Evolutionary conservation across 257 asterid species (phyloP).

Genomic region (Nemophila menziesii): DNA sequence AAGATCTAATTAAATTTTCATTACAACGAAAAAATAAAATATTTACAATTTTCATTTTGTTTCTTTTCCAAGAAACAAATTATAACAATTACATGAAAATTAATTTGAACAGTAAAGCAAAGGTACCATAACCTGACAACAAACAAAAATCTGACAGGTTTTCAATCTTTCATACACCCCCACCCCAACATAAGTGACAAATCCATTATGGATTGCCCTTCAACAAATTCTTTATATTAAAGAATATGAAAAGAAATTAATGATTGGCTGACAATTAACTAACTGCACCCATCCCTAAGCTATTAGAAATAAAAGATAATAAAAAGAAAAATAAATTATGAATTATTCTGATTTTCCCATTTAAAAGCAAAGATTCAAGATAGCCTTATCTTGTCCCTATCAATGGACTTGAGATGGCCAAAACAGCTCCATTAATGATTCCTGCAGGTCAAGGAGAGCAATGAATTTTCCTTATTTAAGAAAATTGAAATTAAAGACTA

Average conservation of each 20-base stretch:
- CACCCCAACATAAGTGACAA: neutral
- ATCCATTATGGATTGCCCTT: neutral
- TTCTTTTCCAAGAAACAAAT: neutral
- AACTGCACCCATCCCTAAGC: constrained; percentile 6
- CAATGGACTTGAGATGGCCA: constrained; percentile 17
- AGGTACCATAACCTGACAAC: neutral
- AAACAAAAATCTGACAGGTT: neutral
- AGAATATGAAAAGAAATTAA: neutral
- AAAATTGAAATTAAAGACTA: no score
- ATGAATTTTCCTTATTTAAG: no score
- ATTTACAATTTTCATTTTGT: neutral
- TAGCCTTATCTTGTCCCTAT: constrained; percentile 25
- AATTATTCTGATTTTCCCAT: constrained; percentile 8
- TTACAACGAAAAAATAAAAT: neutral
- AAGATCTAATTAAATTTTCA: no score
- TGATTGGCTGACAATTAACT: constrained; percentile 4
- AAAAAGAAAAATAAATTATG: constrained; percentile 9
- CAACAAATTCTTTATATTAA: neutral
- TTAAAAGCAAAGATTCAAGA: constrained; percentile 21
- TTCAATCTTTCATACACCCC: neutral
- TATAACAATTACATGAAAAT: neutral
- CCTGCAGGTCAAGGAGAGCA: neutral
- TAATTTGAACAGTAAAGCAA: neutral
- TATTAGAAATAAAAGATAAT: neutral
- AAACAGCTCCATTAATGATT: neutral